Percentiles rank a stretch among this genome's conserved stretches.
Conservation (phyloP, 2,329 filamentous ascomycete species). For the Colletotrichum lupini region DNA sequence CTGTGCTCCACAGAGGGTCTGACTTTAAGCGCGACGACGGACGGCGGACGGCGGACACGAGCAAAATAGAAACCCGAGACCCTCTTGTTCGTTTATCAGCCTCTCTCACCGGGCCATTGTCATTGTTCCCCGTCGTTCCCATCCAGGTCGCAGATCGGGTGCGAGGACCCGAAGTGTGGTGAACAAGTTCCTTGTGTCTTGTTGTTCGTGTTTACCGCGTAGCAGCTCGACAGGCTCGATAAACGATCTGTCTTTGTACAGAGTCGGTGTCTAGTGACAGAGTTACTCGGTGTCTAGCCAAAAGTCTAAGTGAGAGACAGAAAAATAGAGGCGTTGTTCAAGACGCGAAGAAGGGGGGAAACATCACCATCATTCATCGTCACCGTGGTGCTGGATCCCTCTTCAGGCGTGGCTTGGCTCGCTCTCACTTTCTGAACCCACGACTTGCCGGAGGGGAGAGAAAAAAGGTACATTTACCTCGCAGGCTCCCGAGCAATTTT, state of each 20-base stretch:
- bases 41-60: conserved; percentile 10
- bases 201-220: neutral
- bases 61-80: conserved; percentile 10
- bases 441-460: too few relatives aligned
- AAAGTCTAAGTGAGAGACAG: neutral
- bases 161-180: neutral
- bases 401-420: conserved; percentile 6
- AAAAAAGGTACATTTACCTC: neutral
- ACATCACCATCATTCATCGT: neutral
- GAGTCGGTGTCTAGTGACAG: neutral
- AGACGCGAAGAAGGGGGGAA: neutral
- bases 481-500: neutral
- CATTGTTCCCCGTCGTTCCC: neutral
- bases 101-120: neutral
- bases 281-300: neutral
- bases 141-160: neutral
- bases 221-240: neutral
- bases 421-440: neutral
- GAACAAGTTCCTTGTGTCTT: neutral
- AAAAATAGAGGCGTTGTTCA: neutral
- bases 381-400: neutral
- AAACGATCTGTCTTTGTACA: neutral
- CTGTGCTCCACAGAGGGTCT: conserved; percentile 25
- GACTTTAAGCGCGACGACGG: neutral
- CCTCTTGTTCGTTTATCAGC: neutral